Base-by-base conservation (phyloP, 441 rosid genomes). In the Lepidium campestre region DNA sequence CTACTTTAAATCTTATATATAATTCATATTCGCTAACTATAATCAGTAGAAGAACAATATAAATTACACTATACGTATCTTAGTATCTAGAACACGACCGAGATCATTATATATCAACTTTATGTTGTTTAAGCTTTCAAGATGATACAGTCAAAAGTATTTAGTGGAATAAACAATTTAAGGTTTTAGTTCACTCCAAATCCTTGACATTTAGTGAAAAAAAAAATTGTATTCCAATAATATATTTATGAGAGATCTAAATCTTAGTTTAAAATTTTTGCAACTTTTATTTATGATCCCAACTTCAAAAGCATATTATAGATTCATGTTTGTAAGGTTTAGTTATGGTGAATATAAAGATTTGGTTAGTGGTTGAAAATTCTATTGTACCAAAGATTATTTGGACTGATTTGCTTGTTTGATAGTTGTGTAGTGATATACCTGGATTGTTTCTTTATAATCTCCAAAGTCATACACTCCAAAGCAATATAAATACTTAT, bases 391-490 rank as follows among this genome's bases (percentile, higher is more conserved):
- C 47, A 37, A 15, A 11, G 31, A 36, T 49, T 36, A 25, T 63
- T 37, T 7, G 57, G 34, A 49, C 36, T 49, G 27, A 37, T 63
- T 63, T 49, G 27, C 27, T 63, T 63, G 58, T 25, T 64, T 37
- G 49, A n/a, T 64, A 50, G 39, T 25, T 49, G 44, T 62, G 0
- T 45, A 31, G 54, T 19, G n/a, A 4, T 34, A 10, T 17, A 12
- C 4, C 32, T 29, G 46, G n/a, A 5, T 46, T 44, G 35, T 56
- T 25, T 6, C 32, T 6, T 29, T 29, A 29, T 29, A 29, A 29
- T 29, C 8, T 29, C 32, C 6, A 29, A 29, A 29, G 32, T 29
- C 7, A 29, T 29, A 29, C 8, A 29, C 32, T 29, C 31, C 8
- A 29, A 29, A 29, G 8, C 8, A 6, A 29, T 2, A 23, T 23